These are phyloP conservation scores for Podila verticillata DNA, from an alignment of 192 early-diverging fungal genomes.

Conservation along the genomic window DNA sequence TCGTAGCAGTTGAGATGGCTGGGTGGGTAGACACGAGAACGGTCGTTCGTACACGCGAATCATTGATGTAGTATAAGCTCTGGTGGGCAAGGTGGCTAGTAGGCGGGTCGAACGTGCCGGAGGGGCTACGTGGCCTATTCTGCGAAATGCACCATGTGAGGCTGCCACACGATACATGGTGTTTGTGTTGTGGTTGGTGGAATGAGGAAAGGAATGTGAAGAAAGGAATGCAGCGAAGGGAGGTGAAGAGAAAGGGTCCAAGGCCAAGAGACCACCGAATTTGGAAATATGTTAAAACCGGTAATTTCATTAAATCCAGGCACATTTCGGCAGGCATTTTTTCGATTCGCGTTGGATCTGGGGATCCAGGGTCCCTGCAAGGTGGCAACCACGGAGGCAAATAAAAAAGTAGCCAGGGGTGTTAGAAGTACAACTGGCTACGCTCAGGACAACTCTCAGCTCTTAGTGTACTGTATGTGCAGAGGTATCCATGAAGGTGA, in stretches of 20 bases:
- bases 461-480: too few relatives aligned
- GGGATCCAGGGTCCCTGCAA: background rate
- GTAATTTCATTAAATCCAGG: background rate
- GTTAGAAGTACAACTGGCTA: too few relatives aligned
- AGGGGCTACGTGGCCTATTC: background rate
- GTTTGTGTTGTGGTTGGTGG: background rate
- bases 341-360: background rate
- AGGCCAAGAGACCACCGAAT: too few relatives aligned
- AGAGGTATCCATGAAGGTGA: too few relatives aligned
- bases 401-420: too few relatives aligned
- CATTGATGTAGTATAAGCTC: background rate
- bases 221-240: background rate
- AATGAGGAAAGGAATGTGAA: background rate
- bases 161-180: conserved; percentile 51
- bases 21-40: background rate
- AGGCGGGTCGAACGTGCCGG: background rate
- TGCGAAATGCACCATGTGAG: conserved; percentile 19
- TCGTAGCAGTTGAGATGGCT: background rate
- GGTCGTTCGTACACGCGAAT: background rate
- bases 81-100: background rate
- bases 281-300: background rate
- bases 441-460: too few relatives aligned
- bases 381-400: too few relatives aligned
- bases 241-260: background rate
- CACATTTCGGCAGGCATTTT: background rate